A percentile compares a stretch with the other conserved stretches of the same genome.
Conservation (phyloP, 2,329 filamentous ascomycete species). For the Fusarium subglutinans region DNA sequence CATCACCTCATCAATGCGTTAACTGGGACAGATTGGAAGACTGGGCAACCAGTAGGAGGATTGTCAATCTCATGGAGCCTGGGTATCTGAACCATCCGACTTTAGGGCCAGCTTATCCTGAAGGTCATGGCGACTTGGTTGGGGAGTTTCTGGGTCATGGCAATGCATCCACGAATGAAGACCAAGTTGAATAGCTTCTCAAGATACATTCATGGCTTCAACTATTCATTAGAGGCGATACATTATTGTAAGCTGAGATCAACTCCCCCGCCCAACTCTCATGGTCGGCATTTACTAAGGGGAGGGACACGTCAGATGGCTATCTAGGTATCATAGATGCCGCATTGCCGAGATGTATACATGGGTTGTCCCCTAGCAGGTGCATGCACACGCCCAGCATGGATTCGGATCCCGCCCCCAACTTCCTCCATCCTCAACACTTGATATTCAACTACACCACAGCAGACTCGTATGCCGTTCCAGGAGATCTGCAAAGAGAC, state of each 20-base stretch:
- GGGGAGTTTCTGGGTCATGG: not conserved
- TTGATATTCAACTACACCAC: not conserved
- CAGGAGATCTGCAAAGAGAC: not conserved
- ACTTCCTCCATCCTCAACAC: too few species aligned
- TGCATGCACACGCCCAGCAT: not conserved
- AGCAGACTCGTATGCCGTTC: accelerated
- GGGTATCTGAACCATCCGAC: not conserved
- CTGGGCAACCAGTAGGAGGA: not conserved
- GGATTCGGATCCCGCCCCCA: not conserved
- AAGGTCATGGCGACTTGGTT: not conserved
- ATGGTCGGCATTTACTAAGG: not conserved
- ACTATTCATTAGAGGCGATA: too few species aligned
- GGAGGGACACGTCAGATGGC: not conserved
- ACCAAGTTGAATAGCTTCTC: too few species aligned
- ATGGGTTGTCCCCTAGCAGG: not conserved
- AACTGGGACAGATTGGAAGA: not conserved
- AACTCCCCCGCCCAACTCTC: not conserved
- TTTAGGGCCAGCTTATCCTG: not conserved
- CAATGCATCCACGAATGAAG: not conserved
- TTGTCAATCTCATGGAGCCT: not conserved
- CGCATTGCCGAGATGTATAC: not conserved
- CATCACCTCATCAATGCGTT: not conserved
- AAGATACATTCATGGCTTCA: too few species aligned
- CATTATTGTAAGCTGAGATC: not conserved
- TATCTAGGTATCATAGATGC: not conserved